Percentiles rank a stretch among this genome's conserved stretches.
Evolutionary conservation across 208 protist species (phyloP).

Genomic region (Spongospora subterranea): DNA sequence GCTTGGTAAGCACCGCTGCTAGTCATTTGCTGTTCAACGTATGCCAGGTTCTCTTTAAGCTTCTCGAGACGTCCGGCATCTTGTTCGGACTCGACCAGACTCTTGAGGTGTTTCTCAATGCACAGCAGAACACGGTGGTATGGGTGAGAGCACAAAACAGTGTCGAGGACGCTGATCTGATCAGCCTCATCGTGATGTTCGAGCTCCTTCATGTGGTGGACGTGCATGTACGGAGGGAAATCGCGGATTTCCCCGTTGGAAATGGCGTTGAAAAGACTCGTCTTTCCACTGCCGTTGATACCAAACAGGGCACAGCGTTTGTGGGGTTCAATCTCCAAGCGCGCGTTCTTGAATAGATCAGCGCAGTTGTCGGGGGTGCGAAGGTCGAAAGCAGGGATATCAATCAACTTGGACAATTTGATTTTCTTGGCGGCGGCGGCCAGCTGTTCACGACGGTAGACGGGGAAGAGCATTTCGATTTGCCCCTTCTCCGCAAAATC

Average conservation of each 20-base stretch:
- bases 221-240: constrained; percentile 43
- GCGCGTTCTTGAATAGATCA: constrained; percentile 54
- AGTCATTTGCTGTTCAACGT: constrained; percentile 52
- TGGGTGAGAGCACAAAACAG: constrained; percentile 42
- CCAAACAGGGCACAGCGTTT: constrained; percentile 61
- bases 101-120: constrained; percentile 3
- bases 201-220: constrained; percentile 62
- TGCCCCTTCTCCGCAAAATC: constrained; percentile 23
- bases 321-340: constrained; percentile 58
- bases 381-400: constrained; percentile 60
- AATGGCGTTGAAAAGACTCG: constrained; percentile 60
- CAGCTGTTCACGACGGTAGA: constrained; percentile 53
- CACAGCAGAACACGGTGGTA: background rate
- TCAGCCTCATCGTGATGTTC: constrained; percentile 42
- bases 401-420: constrained; percentile 56
- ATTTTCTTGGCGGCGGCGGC: background rate
- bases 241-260: constrained; percentile 38
- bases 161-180: constrained; percentile 29
- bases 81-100: constrained; percentile 17
- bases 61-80: constrained; percentile 23
- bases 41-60: constrained; percentile 63
- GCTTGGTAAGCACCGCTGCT: background rate
- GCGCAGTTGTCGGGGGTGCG: constrained; percentile 58
- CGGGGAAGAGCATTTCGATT: constrained; percentile 54
- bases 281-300: constrained; percentile 63